Percentiles rank a stretch among this genome's conserved stretches.
Conservation (phyloP, 495 filamentous ascomycete species). For the Podospora fimiseda region DNA sequence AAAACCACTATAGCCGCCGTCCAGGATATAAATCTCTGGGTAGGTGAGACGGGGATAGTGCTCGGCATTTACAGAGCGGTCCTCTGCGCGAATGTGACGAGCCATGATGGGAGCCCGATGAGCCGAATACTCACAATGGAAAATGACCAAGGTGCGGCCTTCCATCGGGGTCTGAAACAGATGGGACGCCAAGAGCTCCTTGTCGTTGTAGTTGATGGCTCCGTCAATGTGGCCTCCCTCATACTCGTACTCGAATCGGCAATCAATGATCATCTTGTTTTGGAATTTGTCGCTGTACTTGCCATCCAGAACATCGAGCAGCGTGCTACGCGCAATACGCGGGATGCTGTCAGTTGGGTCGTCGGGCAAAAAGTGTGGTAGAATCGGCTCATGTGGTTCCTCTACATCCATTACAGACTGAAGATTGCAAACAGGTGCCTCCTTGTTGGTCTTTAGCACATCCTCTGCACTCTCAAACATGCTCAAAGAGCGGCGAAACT, state of each 20-base stretch:
- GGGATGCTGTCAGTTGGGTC: slow-evolving; percentile 78
- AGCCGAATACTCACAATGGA: slow-evolving; percentile 98
- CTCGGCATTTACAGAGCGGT: slow-evolving; percentile 75
- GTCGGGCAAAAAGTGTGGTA: slow-evolving; percentile 80
- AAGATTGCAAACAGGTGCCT: slow-evolving; percentile 47
- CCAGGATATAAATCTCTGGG: slow-evolving; percentile 93
- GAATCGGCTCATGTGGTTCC: slow-evolving; percentile 55
- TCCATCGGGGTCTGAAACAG: slow-evolving; percentile 63
- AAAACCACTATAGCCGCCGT: slow-evolving; percentile 93
- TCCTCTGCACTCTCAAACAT: slow-evolving; percentile 95
- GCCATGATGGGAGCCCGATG: slow-evolving; percentile 98
- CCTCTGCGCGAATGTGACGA: slow-evolving; percentile 75
- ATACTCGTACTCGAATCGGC: slow-evolving; percentile 98
- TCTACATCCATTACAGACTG: slow-evolving; percentile 74
- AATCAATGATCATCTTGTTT: slow-evolving; percentile 81
- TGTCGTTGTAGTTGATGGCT: slow-evolving; percentile 93
- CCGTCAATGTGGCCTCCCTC: slow-evolving; percentile 91
- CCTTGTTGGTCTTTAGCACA: slow-evolving; percentile 63
- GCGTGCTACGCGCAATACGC: slow-evolving; percentile 71
- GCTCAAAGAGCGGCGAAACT: slow-evolving; percentile 83
- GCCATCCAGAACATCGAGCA: slow-evolving; percentile 81
- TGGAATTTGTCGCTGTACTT: slow-evolving; percentile 69
- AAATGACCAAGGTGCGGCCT: slow-evolving; percentile 70
- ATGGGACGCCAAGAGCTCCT: slow-evolving; percentile 70
- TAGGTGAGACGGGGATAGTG: slow-evolving; percentile 83